phyloP scores from a whole-genome alignment of 2,329 filamentous ascomycete species.

The Colletotrichum melonis region DNA sequence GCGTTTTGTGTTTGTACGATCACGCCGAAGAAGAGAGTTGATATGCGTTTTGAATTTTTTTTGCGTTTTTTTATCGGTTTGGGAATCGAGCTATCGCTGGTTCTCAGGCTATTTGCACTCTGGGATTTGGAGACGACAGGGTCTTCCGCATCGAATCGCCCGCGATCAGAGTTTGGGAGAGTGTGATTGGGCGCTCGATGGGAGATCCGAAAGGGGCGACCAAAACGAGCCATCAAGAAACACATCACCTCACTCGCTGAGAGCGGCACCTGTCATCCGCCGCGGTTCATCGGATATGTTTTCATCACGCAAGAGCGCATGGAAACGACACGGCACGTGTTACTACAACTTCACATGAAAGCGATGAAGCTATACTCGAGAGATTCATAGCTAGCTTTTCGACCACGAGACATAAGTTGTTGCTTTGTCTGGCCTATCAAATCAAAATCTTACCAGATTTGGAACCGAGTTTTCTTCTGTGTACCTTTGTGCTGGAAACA shows the following conservation, averaged over 20 bases:
- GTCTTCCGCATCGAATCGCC: conserved; percentile 12
- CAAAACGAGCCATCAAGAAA: conserved; percentile 8
- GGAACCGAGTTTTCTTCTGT: not conserved
- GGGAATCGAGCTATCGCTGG: not conserved
- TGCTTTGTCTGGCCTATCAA: conserved; percentile 25
- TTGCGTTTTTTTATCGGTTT: conserved; percentile 1
- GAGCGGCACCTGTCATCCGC: not conserved
- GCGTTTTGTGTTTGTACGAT: conserved; percentile 36
- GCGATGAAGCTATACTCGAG: conserved; percentile 37
- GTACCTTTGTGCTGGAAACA: not conserved
- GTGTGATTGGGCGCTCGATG: conserved; percentile 27
- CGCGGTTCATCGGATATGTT: conserved; percentile 9
- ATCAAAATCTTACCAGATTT: not conserved
- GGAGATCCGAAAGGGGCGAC: conserved; percentile 35
- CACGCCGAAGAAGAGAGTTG: conserved; percentile 31
- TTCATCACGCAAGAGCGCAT: conserved; percentile 3
- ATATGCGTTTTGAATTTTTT: conserved; percentile 22
- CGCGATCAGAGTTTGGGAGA: conserved; percentile 19
- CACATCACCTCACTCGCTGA: conserved; percentile 2
- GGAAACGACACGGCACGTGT: conserved; percentile 23
- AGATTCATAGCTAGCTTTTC: conserved; percentile 37
- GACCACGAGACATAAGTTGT: conserved; percentile 26
- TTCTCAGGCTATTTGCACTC: not conserved
- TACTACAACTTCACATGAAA: conserved; percentile 21
- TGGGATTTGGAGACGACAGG: not conserved